Evolutionary conservation across 768 basidiomycete species (phyloP), one percentile per base, ranked within the genome.

Genomic region (Xerocomus potaroensis): DNA sequence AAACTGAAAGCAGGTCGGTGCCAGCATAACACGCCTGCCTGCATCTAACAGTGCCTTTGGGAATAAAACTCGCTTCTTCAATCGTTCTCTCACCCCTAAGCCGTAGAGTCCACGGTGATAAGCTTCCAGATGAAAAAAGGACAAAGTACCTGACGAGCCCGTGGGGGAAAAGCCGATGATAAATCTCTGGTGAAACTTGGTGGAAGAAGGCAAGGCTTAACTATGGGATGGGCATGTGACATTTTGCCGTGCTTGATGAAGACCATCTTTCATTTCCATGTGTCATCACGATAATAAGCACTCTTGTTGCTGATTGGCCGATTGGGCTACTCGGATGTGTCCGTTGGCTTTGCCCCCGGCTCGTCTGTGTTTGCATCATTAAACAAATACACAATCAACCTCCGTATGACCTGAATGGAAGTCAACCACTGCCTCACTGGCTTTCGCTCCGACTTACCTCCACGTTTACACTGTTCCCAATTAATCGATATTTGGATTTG

Each of bases 31-130:
- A 35, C 37, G 16, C 67, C 40, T 41, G 41, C 85, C 86, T 53
- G 90, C 89, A 57, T 93, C 91, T 14, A 92, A 76, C 19, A 92
- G 73, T 0, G 91, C 90, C 57, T 93, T 92, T 1, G 87, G 88
- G 1, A 85, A 78, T 89, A 1, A 26, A 36, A 26, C 65, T 32
- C 61, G 81, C 84, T 57, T 88, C 84, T 44, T 87, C 82, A 0
- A 82, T 84, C 6, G 74, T 70, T 62, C 83, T 75, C 46, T 67
- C 67, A 5, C 75, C 81, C 51, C 79, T 75, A n/a, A 83, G 87
- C 86, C 86, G 30, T 6, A 16, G 19, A 24, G 35, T 22, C 16
- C 34, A 23, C 43, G 15, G n/a, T 41, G n/a, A 34, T 15, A 7
- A 35, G 26, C 5, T 5, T 24, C 38, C 5, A 29, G 14, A 8